Evolutionary conservation across 495 filamentous ascomycete species (phyloP).

Genomic region (Cudoniella acicularis): DNA sequence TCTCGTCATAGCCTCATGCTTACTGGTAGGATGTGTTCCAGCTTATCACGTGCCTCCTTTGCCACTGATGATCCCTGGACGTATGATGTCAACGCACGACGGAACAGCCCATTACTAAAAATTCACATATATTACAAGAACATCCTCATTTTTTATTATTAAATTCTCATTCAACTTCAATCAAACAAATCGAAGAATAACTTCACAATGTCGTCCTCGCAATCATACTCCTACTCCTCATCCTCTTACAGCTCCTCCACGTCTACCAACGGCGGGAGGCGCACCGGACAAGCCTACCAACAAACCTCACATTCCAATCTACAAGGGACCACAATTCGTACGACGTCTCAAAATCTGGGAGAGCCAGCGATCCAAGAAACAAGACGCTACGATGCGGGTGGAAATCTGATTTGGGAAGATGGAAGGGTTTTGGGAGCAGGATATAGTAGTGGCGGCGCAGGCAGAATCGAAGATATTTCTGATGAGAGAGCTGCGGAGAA

Average conservation of each 20-base stretch:
- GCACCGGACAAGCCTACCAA: constrained; percentile 3
- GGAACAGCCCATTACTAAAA: too few relatives aligned
- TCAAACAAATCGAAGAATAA: too few relatives aligned
- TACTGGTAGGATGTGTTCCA: too few relatives aligned
- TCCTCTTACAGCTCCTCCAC: constrained; percentile 4
- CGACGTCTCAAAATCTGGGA: constrained; percentile 4
- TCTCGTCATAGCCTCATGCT: too few relatives aligned
- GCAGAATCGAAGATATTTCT: constrained; percentile 7
- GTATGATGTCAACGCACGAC: too few relatives aligned
- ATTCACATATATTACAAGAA: too few relatives aligned
- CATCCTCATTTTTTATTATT: too few relatives aligned
- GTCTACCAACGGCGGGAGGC: not conserved
- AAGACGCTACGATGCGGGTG: constrained; percentile 1
- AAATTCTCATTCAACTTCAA: too few relatives aligned
- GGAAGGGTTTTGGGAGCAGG: not conserved
- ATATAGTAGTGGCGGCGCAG: not conserved
- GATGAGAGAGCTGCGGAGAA: constrained; percentile 1
- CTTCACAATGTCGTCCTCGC: constrained; percentile 8
- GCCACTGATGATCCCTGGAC: too few relatives aligned
- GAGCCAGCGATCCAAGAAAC: constrained; percentile 5
- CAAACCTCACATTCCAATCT: constrained; percentile 5
- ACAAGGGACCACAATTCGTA: not conserved
- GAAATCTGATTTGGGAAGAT: constrained; percentile 3
- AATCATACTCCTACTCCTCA: constrained; percentile 1
- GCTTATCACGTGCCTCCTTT: too few relatives aligned